Evolutionary conservation across 495 filamentous ascomycete genomes (phyloP), one percentile per base, ranked within the genome.

Genomic region (Aspergillus campestris): DNA sequence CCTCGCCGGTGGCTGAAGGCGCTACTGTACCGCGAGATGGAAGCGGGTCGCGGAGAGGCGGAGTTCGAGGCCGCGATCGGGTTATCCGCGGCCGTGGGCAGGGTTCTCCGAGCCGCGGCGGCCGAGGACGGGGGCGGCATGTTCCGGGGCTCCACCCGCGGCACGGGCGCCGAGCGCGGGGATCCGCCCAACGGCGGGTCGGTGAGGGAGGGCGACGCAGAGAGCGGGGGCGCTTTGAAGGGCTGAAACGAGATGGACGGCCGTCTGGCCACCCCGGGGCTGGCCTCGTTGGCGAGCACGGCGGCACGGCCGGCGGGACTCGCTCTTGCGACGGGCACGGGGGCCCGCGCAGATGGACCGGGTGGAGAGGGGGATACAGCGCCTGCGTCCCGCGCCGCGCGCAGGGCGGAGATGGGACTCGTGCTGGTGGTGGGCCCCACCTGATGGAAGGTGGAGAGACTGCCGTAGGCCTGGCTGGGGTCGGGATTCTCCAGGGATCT

Each of bases 221-320:
- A 94, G 12, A 98, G 74, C 13, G 91, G 89, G 7, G 89, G 87
- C 6, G 90, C 87, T 66, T 97, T 98, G 67, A 98, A 98, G 1
- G 91, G 84, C 57, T 89, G 86, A 58, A 95, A 95, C 2, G 90
- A 95, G 11, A 95, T 77, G 0, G 90, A 97, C 8, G 87, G 79
- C n/a, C 90, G 81, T 50, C 86, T 74, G 38, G 77, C 67, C 24
- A 77, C 62, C 49, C 55, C 80, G 55, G 63, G 71, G 42, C 45
- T 71, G 32, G 75, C 72, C 47, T 82, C 80, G 37, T 63, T 58
- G 29, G 75, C 74, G 15, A 75, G 70, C 35, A 79, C 64, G 41
- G 80, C 82, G 39, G 80, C 73, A 39, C 80, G 79, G 15, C 81
- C 81, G 15, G 70, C 68, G 42, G 81, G 73, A 11, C 74, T 66